These are phyloP conservation scores for Elongisporangium prolatum DNA, from an alignment of 352 stramenopile genomes.

Conservation along the genomic window DNA sequence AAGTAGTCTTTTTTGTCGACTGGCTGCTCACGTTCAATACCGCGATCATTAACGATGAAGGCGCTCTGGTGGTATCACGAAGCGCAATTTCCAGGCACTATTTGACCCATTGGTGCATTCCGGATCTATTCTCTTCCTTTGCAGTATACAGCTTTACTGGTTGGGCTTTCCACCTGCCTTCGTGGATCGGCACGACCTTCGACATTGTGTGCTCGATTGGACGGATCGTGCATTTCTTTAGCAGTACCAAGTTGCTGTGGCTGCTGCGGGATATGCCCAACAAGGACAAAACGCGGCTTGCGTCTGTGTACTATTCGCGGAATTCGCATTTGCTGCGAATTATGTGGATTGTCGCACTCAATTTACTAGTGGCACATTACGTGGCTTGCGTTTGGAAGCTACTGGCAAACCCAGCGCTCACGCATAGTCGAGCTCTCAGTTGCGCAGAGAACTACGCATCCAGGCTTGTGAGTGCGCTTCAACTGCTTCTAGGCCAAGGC, in stretches of 20 bases:
- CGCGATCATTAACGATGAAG: conserved; percentile 26
- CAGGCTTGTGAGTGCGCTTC: conserved; percentile 41
- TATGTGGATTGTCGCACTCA: conserved; percentile 20
- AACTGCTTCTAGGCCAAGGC: conserved; percentile 53
- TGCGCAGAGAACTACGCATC: conserved; percentile 18
- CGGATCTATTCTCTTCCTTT: conserved; percentile 10
- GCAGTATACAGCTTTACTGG: neutral
- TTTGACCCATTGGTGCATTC: conserved; percentile 17
- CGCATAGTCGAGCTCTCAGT: neutral
- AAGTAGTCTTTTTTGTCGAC: conserved; percentile 30
- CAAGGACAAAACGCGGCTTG: conserved; percentile 16
- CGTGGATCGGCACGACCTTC: neutral
- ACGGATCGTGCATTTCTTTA: conserved; percentile 13
- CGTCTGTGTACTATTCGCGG: conserved; percentile 33
- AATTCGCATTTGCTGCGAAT: conserved; percentile 38
- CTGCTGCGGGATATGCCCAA: conserved; percentile 2
- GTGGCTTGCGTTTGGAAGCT: conserved; percentile 48
- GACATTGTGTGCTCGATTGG: conserved; percentile 1
- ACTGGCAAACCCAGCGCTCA: conserved; percentile 11
- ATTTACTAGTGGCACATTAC: conserved; percentile 42
- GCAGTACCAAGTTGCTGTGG: conserved; percentile 24
- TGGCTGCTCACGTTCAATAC: conserved; percentile 48
- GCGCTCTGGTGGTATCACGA: conserved; percentile 24
- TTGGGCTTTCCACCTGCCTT: neutral
- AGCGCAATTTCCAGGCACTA: conserved; percentile 33